Evolutionary conservation across 768 basidiomycete species (phyloP).

Genomic region (Gautieria morchelliformis): DNA sequence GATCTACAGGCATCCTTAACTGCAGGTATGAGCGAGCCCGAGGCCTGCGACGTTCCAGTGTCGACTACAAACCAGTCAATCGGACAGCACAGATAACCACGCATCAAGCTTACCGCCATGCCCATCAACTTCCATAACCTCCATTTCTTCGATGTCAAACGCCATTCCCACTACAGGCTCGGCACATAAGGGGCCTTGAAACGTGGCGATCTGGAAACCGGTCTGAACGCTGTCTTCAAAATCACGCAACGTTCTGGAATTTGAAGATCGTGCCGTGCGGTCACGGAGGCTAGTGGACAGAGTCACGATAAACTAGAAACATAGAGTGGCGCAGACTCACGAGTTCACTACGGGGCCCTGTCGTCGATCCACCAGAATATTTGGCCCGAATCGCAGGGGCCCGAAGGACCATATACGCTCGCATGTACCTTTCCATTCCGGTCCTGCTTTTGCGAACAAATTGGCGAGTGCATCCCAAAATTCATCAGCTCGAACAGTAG

Average conservation of each 20-base stretch:
- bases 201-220: constrained; percentile 90
- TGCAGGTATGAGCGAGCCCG: constrained; percentile 83
- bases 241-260: constrained; percentile 25
- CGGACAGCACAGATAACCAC: neutral
- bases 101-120: neutral
- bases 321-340: constrained; percentile 30
- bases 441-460: constrained; percentile 55
- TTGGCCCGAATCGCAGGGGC: constrained; percentile 77
- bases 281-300: neutral
- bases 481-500: constrained; percentile 58
- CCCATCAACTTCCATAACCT: neutral
- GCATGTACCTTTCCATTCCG: constrained; percentile 67
- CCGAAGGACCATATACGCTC: constrained; percentile 88
- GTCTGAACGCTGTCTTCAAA: constrained; percentile 83
- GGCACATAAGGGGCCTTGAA: constrained; percentile 90
- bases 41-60: constrained; percentile 49
- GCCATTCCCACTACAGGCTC: constrained; percentile 93
- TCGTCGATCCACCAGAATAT: constrained; percentile 73
- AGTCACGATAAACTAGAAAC: neutral
- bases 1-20: constrained; percentile 85
- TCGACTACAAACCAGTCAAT: neutral
- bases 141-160: constrained; percentile 74
- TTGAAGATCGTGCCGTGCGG: neutral
- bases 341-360: constrained; percentile 38
- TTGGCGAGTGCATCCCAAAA: constrained; percentile 71